Percentiles rank a stretch among this genome's conserved stretches.
Evolutionary conservation across 768 basidiomycete genomes (phyloP).

Genomic region (Saitozyma sp.): DNA sequence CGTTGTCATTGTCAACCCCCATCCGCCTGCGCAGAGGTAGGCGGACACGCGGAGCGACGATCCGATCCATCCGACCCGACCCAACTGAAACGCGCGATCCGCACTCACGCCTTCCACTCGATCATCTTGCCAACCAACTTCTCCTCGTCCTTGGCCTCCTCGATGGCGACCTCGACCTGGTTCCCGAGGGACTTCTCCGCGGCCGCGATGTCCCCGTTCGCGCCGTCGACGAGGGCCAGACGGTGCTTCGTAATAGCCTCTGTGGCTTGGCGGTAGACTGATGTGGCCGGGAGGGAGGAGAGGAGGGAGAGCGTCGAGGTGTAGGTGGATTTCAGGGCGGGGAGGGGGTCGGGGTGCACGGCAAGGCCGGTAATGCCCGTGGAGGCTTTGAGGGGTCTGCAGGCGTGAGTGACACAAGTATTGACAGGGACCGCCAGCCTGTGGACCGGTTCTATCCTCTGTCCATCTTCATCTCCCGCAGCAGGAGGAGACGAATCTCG

Average conservation of each 20-base stretch:
- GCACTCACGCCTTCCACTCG: constrained; percentile 93
- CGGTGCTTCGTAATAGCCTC: constrained; percentile 55
- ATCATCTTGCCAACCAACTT: constrained; percentile 74
- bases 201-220: constrained; percentile 63
- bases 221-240: constrained; percentile 62
- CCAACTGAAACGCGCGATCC: neutral
- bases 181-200: constrained; percentile 80
- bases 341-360: constrained; percentile 81
- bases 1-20: neutral
- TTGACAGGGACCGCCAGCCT: too few relatives aligned
- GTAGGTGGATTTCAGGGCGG: constrained; percentile 73
- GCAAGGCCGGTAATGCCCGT: constrained; percentile 83
- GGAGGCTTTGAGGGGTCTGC: constrained; percentile 63
- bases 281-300: constrained; percentile 68
- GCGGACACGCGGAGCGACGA: neutral
- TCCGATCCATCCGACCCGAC: neutral
- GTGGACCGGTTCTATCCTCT: too few relatives aligned
- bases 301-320: constrained; percentile 71
- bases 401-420: neutral
- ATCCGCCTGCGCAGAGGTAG: neutral
- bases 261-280: constrained; percentile 84
- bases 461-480: too few relatives aligned
- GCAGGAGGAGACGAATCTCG: too few relatives aligned
- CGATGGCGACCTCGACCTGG: constrained; percentile 80
- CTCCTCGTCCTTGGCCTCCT: constrained; percentile 79